phyloP scores from a whole-genome alignment of 805 yeast species.

The Blastobotrys americana region DNA sequence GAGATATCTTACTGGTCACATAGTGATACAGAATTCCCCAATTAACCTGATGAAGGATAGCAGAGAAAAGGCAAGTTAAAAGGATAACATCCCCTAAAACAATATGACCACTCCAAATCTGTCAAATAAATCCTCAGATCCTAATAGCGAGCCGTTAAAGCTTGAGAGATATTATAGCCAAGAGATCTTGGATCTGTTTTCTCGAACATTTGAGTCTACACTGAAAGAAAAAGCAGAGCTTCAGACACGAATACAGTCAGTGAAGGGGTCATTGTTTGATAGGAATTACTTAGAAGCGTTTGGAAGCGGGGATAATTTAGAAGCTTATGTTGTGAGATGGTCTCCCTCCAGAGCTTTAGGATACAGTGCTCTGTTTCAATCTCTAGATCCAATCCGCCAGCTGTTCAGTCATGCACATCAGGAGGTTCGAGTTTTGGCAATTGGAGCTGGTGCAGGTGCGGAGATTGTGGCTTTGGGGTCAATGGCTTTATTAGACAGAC shows the following conservation, averaged over 20 bases:
- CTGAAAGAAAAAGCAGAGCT: constrained; percentile 23
- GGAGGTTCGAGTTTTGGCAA: constrained; percentile 39
- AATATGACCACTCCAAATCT: too few species aligned
- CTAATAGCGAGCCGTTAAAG: too few species aligned
- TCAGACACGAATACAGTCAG: constrained; percentile 49
- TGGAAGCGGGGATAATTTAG: constrained; percentile 51
- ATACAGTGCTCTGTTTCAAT: constrained; percentile 58
- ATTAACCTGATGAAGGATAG: too few species aligned
- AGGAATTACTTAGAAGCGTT: constrained; percentile 70
- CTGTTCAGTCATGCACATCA: constrained; percentile 23
- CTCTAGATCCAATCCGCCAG: constrained; percentile 38
- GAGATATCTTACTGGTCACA: too few species aligned
- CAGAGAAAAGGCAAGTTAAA: too few species aligned
- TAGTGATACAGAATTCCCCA: too few species aligned
- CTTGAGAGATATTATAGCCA: constrained; percentile 8
- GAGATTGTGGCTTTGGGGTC: constrained; percentile 63
- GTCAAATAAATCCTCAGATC: too few species aligned
- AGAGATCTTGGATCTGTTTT: constrained; percentile 25
- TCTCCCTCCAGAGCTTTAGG: constrained; percentile 75
- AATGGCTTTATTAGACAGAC: constrained; percentile 35
- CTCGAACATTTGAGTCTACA: constrained; percentile 21
- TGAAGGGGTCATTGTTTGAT: constrained; percentile 61
- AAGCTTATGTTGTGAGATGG: constrained; percentile 81
- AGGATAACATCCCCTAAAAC: too few species aligned
- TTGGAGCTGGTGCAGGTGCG: constrained; percentile 91